phyloP scores from a whole-genome alignment of 2,329 filamentous ascomycete genomes.

The Penicillium brasilianum region DNA sequence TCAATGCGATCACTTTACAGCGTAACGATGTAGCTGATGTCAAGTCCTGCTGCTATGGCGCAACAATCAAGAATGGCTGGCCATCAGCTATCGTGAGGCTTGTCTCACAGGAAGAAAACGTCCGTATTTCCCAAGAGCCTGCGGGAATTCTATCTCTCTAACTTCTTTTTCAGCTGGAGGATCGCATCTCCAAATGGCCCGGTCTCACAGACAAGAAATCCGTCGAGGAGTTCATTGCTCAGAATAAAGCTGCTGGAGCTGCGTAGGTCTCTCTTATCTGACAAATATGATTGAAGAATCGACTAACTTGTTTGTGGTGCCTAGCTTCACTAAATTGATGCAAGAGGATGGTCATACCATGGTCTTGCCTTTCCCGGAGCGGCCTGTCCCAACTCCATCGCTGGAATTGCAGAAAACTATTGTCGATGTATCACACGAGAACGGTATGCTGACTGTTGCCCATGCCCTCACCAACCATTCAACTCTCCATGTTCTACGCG shows the following conservation, averaged over 20 bases:
- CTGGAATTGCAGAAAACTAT: constrained; percentile 18
- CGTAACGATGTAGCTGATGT: constrained; percentile 18
- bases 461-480: constrained; percentile 18
- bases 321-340: constrained; percentile 19
- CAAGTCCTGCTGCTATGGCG: constrained; percentile 16
- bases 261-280: not conserved
- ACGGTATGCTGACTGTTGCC: constrained; percentile 15
- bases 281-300: no score
- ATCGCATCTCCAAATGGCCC: constrained; percentile 17
- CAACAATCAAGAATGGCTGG: constrained; percentile 18
- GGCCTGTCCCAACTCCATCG: constrained; percentile 17
- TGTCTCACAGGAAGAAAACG: constrained; percentile 12
- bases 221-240: constrained; percentile 14
- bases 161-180: constrained; percentile 7
- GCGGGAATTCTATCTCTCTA: not conserved
- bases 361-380: constrained; percentile 14
- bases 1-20: constrained; percentile 8
- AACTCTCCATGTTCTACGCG: constrained; percentile 13
- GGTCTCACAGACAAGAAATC: constrained; percentile 14
- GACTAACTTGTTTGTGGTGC: not conserved
- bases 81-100: constrained; percentile 16
- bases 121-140: not conserved
- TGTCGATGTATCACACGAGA: constrained; percentile 15
- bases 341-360: constrained; percentile 18
- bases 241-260: constrained; percentile 12